Evolutionary conservation across 805 yeast species (phyloP).

Genomic region (Ogataea paradorogensis): DNA sequence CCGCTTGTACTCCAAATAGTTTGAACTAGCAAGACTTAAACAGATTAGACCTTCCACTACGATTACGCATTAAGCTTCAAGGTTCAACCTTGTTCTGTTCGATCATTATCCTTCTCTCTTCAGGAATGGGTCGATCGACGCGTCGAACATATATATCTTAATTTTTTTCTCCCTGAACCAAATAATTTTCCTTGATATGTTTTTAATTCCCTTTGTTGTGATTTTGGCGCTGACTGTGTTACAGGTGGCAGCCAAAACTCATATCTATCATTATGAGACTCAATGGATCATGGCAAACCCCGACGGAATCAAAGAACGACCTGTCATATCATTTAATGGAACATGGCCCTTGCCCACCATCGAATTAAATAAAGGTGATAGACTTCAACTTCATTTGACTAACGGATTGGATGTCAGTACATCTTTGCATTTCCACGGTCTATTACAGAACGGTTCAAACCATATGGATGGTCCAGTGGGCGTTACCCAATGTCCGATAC

Average conservation of each 20-base stretch:
- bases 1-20: too few species aligned
- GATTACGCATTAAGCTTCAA: too few species aligned
- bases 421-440: conserved; percentile 76
- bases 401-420: conserved; percentile 58
- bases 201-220: conserved; percentile 2
- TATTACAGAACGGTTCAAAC: conserved; percentile 59
- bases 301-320: conserved; percentile 56
- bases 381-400: conserved; percentile 54
- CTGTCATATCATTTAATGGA: conserved; percentile 64
- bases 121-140: conserved; percentile 3
- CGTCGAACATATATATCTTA: background rate
- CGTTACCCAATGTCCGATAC: conserved; percentile 79
- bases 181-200: conserved; percentile 4
- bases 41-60: too few species aligned
- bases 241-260: conserved; percentile 38
- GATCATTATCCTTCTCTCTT: too few species aligned
- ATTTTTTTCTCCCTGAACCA: background rate
- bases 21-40: too few species aligned
- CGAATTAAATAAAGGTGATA: conserved; percentile 62
- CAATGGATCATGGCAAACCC: conserved; percentile 64
- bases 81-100: too few species aligned
- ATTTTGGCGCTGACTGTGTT: conserved; percentile 3
- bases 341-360: conserved; percentile 74
- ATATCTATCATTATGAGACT: conserved; percentile 54
- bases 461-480: conserved; percentile 78